These are phyloP conservation scores for Tothia fuscella DNA, from an alignment of 2,329 filamentous ascomycete genomes.

Conservation along the genomic window DNA sequence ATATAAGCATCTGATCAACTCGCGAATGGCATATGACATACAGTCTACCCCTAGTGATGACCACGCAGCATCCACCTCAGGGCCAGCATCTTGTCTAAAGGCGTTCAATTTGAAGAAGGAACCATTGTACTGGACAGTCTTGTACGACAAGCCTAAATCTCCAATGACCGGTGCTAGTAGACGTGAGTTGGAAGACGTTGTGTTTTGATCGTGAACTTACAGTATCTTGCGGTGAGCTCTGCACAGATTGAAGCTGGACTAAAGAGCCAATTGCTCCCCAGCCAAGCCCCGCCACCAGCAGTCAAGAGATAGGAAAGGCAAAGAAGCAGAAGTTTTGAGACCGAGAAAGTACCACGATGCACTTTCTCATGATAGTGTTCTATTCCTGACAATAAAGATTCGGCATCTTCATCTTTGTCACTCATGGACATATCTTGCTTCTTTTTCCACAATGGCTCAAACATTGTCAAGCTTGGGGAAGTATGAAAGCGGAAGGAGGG, in stretches of 20 bases:
- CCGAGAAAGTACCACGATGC: neutral
- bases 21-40: constrained; percentile 19
- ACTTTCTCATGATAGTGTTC: neutral
- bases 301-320: neutral
- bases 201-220: neutral
- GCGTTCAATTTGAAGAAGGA: constrained; percentile 43
- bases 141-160: constrained; percentile 32
- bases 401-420: neutral
- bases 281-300: neutral
- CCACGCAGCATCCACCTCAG: constrained; percentile 48
- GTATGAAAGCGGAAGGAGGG: neutral
- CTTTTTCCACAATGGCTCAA: neutral
- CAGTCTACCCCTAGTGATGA: constrained; percentile 39
- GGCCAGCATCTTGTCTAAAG: constrained; percentile 37
- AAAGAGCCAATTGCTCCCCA: neutral
- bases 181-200: neutral
- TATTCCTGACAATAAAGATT: neutral
- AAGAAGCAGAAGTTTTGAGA: neutral
- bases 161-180: constrained; percentile 22
- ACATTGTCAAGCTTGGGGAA: neutral
- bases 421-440: neutral
- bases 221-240: neutral
- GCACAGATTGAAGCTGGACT: neutral
- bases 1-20: neutral
- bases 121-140: constrained; percentile 40